Base-by-base conservation (phyloP, 768 basidiomycete species). In the Boletus eberwhitei region DNA sequence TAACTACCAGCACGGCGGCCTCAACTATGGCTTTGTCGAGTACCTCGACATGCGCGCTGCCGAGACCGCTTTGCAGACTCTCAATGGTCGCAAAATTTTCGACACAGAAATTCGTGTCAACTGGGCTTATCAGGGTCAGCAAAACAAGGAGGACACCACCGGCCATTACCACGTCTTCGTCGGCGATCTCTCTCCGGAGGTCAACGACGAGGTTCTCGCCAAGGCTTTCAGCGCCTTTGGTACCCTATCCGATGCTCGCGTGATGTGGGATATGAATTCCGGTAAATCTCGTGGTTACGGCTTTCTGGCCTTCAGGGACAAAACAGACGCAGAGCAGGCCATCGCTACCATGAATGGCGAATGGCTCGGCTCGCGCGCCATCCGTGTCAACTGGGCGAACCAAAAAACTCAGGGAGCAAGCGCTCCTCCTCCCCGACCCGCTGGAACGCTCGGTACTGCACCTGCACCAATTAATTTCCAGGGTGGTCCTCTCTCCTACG, bases 231-330 rank as follows among this genome's bases (percentile, higher is more conserved):
- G 85, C 64, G 96, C 96, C 37, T 99, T 99, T 70, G 95, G 94
- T 32, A 90, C 89, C 57, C 81, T 99, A 75, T 95, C 93, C 48
- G 97, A 99, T 73, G 96, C 96, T 47, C 85, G 97, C 34, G 97
- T 98, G 57, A 98, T 98, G 96, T 98, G 96, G 96, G 97, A 99
- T 72, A 98, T 98, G 93, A 97, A 95, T 75, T 96, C 95, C 50
- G 97, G 97, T 58, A 98, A 98, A 77, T 93, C 89, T 66, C 88
- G 96, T 65, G 96, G 96, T 39, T 98, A 98, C 69, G 95, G 96
- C 48, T 98, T 98, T 82, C 83, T 98, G 60, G 95, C 96, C 3
- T 98, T 98, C 83, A 84, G 96, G 65, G 97, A 99, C 79, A 95
- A 96, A 76, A 93, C 96, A 49, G 97, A 99, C 66, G 97, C 97